phyloP scores from a whole-genome alignment of 495 filamentous ascomycete species.

The Neurospora africana region DNA sequence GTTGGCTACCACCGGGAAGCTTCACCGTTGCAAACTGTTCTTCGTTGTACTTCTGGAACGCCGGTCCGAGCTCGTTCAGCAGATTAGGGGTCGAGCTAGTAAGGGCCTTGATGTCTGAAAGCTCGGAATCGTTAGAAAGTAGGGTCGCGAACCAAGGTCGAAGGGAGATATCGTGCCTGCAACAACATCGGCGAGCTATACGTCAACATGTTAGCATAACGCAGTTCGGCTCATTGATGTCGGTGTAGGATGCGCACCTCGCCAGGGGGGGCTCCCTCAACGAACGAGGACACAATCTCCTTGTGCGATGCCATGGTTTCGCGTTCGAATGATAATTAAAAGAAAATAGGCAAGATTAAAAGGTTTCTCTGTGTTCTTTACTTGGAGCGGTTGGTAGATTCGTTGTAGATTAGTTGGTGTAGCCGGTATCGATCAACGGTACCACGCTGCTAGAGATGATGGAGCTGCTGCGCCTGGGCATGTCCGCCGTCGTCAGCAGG shows the following conservation, averaged over 20 bases:
- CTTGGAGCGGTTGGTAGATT: background rate
- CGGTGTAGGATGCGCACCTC: conserved; percentile 54
- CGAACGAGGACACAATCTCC: conserved; percentile 71
- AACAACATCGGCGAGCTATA: conserved; percentile 78
- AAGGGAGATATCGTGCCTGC: conserved; percentile 46
- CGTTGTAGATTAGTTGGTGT: background rate
- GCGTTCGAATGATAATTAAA: background rate
- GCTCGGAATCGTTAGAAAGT: conserved; percentile 5
- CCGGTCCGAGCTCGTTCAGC: conserved; percentile 60
- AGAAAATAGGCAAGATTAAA: background rate
- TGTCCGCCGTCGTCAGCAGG: background rate
- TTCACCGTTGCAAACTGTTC: conserved; percentile 82
- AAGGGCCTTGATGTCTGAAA: conserved; percentile 76
- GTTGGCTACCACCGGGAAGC: conserved; percentile 73
- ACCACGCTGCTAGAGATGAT: background rate
- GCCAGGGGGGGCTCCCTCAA: conserved; percentile 90
- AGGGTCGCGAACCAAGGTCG: background rate
- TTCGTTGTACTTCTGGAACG: conserved; percentile 93
- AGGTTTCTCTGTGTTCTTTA: background rate
- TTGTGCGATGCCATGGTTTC: conserved; percentile 31
- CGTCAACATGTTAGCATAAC: conserved; percentile 8
- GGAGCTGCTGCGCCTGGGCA: background rate
- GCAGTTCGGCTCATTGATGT: background rate
- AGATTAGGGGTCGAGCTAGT: conserved; percentile 60
- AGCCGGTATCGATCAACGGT: background rate